Percentiles rank a stretch among this genome's conserved stretches.
Evolutionary conservation across 805 yeast species (phyloP).

Genomic region (Ogataea parapolymorpha): DNA sequence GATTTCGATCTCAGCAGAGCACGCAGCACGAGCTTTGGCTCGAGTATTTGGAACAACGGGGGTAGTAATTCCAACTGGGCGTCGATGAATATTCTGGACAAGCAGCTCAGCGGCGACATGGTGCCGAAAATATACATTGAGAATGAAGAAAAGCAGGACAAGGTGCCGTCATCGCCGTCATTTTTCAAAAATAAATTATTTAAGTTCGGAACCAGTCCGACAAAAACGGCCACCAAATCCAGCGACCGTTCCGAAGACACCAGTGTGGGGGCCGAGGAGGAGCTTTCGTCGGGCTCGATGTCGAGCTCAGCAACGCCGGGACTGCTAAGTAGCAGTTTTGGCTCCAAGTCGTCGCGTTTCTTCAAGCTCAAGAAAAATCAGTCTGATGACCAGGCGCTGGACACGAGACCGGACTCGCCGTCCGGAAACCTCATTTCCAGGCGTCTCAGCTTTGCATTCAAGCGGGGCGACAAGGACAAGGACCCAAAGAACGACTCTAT

Average conservation of each 20-base stretch:
- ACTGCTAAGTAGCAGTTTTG: conserved; percentile 22
- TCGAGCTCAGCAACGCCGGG: conserved; percentile 11
- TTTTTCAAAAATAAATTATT: conserved; percentile 36
- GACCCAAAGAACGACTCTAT: conserved; percentile 19
- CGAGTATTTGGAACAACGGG: conserved; percentile 34
- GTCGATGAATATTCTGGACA: conserved; percentile 11
- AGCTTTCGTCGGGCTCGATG: not conserved
- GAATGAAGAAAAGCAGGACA: conserved; percentile 17
- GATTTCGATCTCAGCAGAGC: conserved; percentile 25
- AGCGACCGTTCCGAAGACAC: conserved; percentile 21
- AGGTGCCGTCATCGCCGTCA: conserved; percentile 33
- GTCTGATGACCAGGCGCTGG: conserved; percentile 2
- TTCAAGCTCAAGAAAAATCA: conserved; percentile 28
- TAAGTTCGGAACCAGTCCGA: conserved; percentile 36
- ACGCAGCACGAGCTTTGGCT: conserved; percentile 35
- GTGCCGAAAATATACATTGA: conserved; percentile 4
- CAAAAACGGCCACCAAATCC: conserved; percentile 25
- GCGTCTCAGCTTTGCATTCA: conserved; percentile 31
- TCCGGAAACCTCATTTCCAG: conserved; percentile 22
- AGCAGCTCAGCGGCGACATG: conserved; percentile 2
- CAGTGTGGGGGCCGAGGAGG: conserved; percentile 12
- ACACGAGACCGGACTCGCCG: conserved; percentile 9
- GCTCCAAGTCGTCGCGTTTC: conserved; percentile 32
- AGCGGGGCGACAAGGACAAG: conserved; percentile 28
- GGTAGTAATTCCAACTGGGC: conserved; percentile 16